Base-by-base conservation (phyloP, 2,329 filamentous ascomycete species). In the Monilinia fructigena region DNA sequence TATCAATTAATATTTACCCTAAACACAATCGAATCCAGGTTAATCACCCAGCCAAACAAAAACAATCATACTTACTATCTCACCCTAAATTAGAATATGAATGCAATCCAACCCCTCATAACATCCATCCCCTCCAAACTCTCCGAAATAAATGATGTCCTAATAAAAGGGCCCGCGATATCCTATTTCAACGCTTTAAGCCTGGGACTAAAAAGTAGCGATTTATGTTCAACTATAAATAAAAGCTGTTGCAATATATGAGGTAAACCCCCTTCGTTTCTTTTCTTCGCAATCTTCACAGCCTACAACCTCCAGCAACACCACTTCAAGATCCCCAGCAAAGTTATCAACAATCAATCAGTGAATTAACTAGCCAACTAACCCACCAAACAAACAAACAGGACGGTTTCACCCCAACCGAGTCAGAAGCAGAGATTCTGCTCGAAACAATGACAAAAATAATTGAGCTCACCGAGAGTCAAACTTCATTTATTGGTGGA, bases 401-500 rank as follows among this genome's bases (percentile, higher is more conserved):
- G 47, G 3, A 62, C 28, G 60, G 60, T 23, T 63, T 63, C 7
- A 53, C 8, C 6, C 60, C 60, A 14, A 55, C 12, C 14, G 50
- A 28, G 10, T 16, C 40, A 20, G 60, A 63, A 55, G 60, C 50
- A 3, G 18, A 42, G 11, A 35, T 45, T 7, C 50, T 63, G 12
- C 35, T 63, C 18, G 35, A 45, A n/a, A 50, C 52, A 11, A 63
- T 63, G 60, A 63, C 35, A 0, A 35, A 45, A 45, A 28, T 63
- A 20, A 16, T 63, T 7, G 50, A 45, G 20, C 6, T 45, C 10
- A 63, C 60, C 18, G 60, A 63, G 50, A 26, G 16, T 7, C 60
- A 63, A 63, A 47, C 50, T 63, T 16, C 42, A 35, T 4, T 23
- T 63, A 18, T 40, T 63, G 16, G 20, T 31, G 6, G 48, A 47